phyloP scores from a whole-genome alignment of 768 basidiomycete species.

The Ramaria rubella region DNA sequence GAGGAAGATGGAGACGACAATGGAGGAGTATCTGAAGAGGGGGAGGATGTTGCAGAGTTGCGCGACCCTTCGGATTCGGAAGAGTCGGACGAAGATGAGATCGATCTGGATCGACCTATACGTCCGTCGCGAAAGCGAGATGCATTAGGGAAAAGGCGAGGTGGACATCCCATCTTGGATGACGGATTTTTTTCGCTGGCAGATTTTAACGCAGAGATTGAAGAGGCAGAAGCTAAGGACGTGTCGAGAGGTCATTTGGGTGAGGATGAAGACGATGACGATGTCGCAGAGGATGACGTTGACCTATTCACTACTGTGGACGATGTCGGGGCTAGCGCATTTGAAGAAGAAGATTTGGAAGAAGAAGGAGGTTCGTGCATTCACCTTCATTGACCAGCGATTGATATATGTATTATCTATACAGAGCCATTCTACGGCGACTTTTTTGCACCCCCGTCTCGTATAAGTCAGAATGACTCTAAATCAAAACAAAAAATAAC shows the following conservation, averaged over 20 bases:
- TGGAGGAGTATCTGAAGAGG: slow-evolving; percentile 26
- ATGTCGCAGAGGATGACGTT: slow-evolving; percentile 40
- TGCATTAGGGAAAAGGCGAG: slow-evolving; percentile 15
- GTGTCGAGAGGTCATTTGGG: slow-evolving; percentile 56
- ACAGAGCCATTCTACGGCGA: slow-evolving; percentile 65
- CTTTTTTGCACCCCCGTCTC: slow-evolving; percentile 67
- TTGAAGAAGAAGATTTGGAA: slow-evolving; percentile 41
- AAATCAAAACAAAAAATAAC: neutral
- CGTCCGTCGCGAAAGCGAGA: slow-evolving; percentile 15
- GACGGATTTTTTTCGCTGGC: slow-evolving; percentile 88
- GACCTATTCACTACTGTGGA: slow-evolving; percentile 66
- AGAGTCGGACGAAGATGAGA: slow-evolving; percentile 12
- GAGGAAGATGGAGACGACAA: slow-evolving; percentile 26
- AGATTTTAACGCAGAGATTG: slow-evolving; percentile 81
- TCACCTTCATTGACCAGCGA: neutral
- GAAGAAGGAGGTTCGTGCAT: slow-evolving; percentile 35
- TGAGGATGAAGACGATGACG: slow-evolving; percentile 41
- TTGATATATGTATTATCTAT: slow-evolving; percentile 7
- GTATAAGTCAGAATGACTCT: slow-evolving; percentile 11
- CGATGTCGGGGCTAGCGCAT: slow-evolving; percentile 25
- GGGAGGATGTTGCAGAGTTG: slow-evolving; percentile 25
- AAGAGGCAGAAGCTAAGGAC: slow-evolving; percentile 62
- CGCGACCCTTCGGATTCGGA: slow-evolving; percentile 26
- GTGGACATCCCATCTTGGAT: slow-evolving; percentile 52
- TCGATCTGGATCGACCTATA: slow-evolving; percentile 24